These are phyloP conservation scores for Pseudomonodictys pantanalensis DNA, from an alignment of 495 filamentous ascomycete species.

Conservation along the genomic window DNA sequence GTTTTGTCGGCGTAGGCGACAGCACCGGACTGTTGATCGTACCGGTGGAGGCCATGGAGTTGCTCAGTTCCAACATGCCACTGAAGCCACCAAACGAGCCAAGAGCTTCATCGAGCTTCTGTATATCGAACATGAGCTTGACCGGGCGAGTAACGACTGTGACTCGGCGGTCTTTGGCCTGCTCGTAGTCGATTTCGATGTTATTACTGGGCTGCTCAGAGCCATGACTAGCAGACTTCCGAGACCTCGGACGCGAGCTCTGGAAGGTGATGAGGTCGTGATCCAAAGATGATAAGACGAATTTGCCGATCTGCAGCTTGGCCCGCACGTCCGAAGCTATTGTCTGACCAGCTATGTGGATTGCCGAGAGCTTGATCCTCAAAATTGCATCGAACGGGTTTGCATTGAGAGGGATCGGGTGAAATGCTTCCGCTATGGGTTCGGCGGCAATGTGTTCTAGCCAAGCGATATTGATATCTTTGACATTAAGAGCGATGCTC, in stretches of 20 bases:
- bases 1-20: constrained; percentile 38
- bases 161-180: constrained; percentile 40
- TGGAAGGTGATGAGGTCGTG: constrained; percentile 65
- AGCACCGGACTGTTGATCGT: constrained; percentile 46
- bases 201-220: constrained; percentile 14
- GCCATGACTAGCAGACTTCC: constrained; percentile 11
- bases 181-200: constrained; percentile 26
- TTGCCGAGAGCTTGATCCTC: constrained; percentile 7
- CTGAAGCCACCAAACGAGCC: constrained; percentile 89
- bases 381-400: constrained; percentile 27
- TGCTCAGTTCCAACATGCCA: constrained; percentile 82
- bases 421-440: background rate
- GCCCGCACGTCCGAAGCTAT: constrained; percentile 18
- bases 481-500: constrained; percentile 15
- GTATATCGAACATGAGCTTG: constrained; percentile 72
- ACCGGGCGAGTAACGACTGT: constrained; percentile 82
- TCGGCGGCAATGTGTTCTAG: constrained; percentile 23
- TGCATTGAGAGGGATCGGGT: constrained; percentile 6
- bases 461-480: constrained; percentile 20
- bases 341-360: constrained; percentile 8
- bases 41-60: constrained; percentile 72
- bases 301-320: constrained; percentile 55
- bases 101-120: constrained; percentile 79
- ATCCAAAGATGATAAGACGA: constrained; percentile 64
- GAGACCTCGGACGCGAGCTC: constrained; percentile 21